Percentiles rank a stretch among this genome's conserved stretches.
Conservation (phyloP, 768 basidiomycete species). For the Fomitopsis pulvina region DNA sequence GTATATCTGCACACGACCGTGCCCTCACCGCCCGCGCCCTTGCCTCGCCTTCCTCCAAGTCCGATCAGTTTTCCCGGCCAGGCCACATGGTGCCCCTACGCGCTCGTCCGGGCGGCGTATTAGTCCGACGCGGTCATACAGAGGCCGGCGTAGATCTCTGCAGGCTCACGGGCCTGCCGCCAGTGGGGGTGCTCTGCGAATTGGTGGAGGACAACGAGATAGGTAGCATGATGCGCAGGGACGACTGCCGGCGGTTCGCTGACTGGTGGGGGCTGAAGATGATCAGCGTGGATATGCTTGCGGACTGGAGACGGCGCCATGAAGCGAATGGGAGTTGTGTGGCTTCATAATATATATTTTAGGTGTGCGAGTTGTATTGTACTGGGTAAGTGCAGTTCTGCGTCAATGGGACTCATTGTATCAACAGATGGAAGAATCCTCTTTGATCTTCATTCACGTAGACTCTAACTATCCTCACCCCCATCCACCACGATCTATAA, state of each 20-base stretch:
- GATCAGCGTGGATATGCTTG: conserved; percentile 88
- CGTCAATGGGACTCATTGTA: too few species aligned
- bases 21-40: conserved; percentile 82
- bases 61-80: conserved; percentile 81
- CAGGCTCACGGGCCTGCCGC: conserved; percentile 55
- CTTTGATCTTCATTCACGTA: too few species aligned
- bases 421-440: too few species aligned
- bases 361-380: too few species aligned
- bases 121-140: conserved; percentile 89
- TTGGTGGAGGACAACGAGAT: conserved; percentile 85
- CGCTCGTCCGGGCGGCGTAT: conserved; percentile 77
- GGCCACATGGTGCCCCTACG: conserved; percentile 95
- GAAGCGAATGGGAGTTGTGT: conserved; percentile 8
- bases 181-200: conserved; percentile 87
- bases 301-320: conserved; percentile 33
- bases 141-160: conserved; percentile 90
- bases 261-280: conserved; percentile 86
- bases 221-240: conserved; percentile 91
- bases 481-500: too few species aligned
- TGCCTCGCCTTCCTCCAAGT: conserved; percentile 46
- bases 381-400: too few species aligned
- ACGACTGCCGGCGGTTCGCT: conserved; percentile 90
- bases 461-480: too few species aligned
- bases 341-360: too few species aligned
- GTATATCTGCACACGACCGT: conserved; percentile 95